Base-by-base conservation (phyloP, 768 basidiomycete species). In the Hydnomerulius pinastri region DNA sequence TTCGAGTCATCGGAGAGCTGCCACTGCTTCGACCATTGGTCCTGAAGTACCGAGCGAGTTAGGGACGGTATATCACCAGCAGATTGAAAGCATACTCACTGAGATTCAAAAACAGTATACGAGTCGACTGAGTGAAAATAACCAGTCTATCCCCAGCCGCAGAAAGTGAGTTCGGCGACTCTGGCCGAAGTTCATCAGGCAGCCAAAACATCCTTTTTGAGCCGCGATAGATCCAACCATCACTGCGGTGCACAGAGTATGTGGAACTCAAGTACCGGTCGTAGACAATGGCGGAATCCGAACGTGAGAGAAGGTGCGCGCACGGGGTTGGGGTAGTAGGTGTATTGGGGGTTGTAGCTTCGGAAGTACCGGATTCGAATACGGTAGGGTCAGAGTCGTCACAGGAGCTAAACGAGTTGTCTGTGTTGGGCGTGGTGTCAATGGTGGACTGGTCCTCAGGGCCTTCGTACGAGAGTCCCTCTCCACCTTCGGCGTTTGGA, bases 191-290 rank as follows among this genome's bases (percentile, higher is more conserved):
- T n/a, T 56, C 54, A 21, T n/a, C n/a, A 4, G 54, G 59, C 13
- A 60, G 17, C 59, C 58, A 60, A 13, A 56, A 48, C 41, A 60
- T 44, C 25, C 58, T 30, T 38, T 25, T 43, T 29, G 48, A 53
- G 4, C 59, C 54, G 4, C 15, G 39, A 46, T 50, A 53, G 4
- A 60, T 43, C 59, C 54, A 60, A n/a, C 59, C 59, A 30, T 50
- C n/a, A 15, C 20, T 36, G 21, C 18, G 15, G 13, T 59, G 43
- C 20, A 60, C 43, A 2, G 51, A 48, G 33, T 56, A 60, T 17
- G 50, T 37, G n/a, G 54, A 59, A 10, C 35, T 45, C n/a, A 59
- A 33, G 29, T 56, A 59, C 27, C 23, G 32, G 38, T 58, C 54
- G 13, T 58, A 58, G 6, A 56, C 15, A 21, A 57, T 46, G 37